These are phyloP conservation scores for Rhazya stricta DNA, from an alignment of 257 asterid species.

Conservation along the genomic window DNA sequence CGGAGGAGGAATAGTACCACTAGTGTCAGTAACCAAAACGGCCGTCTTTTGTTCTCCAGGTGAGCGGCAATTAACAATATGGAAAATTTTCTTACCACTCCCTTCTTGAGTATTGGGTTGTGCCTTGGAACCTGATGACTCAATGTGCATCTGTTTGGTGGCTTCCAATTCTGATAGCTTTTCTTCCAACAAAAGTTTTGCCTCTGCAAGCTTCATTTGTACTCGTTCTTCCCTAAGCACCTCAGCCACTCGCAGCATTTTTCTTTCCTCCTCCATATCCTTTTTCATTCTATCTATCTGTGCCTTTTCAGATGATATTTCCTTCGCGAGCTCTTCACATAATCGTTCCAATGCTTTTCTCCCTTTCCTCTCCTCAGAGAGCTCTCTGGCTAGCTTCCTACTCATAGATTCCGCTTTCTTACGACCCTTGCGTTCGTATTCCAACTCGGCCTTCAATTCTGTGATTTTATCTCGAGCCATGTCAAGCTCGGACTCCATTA, in stretches of 20 bases:
- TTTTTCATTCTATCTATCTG: slow-evolving; percentile 41
- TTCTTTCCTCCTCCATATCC: slow-evolving; percentile 69
- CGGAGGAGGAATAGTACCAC: slow-evolving; percentile 13
- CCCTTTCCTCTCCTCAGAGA: slow-evolving; percentile 49
- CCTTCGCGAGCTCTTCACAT: slow-evolving; percentile 47
- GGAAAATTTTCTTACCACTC: not conserved
- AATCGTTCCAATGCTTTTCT: slow-evolving; percentile 49
- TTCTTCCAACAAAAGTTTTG: slow-evolving; percentile 56
- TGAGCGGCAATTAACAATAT: not conserved
- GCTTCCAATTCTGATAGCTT: slow-evolving; percentile 42
- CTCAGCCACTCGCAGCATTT: slow-evolving; percentile 77
- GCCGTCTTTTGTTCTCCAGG: slow-evolving; percentile 26
- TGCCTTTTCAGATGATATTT: slow-evolving; percentile 33
- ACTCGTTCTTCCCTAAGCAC: slow-evolving; percentile 79
- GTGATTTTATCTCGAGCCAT: slow-evolving; percentile 40
- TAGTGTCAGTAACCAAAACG: slow-evolving; percentile 14
- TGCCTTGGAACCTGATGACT: slow-evolving; percentile 14
- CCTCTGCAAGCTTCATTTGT: slow-evolving; percentile 77
- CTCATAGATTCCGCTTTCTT: slow-evolving; percentile 43
- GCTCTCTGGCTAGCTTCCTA: slow-evolving; percentile 41
- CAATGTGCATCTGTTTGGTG: slow-evolving; percentile 16
- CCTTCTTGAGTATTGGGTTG: slow-evolving; percentile 12
- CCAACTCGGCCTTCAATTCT: slow-evolving; percentile 41
- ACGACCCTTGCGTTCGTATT: slow-evolving; percentile 41
- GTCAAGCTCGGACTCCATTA: slow-evolving; percentile 66